Percentiles rank a stretch among this genome's conserved stretches.
phyloP scores from a whole-genome alignment of 257 asterid species.

The Striga asiatica region DNA sequence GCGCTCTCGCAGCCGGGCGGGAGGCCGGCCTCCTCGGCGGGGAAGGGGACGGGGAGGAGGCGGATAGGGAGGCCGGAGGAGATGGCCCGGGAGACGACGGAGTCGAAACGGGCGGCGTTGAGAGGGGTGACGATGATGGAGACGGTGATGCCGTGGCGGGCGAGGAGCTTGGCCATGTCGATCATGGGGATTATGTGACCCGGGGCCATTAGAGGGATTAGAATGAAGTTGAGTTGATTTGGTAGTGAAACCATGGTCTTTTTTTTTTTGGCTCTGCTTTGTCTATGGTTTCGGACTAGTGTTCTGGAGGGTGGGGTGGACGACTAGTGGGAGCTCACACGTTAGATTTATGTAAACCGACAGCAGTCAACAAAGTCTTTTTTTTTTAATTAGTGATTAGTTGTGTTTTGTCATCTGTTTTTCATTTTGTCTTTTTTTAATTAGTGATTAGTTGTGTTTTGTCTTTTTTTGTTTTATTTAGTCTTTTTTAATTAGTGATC shows the following conservation, averaged over 20 bases:
- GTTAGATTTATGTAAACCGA: too few species aligned
- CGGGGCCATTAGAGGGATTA: conserved; percentile 16
- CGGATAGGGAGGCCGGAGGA: conserved; percentile 28
- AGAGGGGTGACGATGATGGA: conserved; percentile 32
- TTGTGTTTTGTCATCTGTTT: too few species aligned
- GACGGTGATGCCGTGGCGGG: conserved; percentile 16
- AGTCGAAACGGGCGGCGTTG: conserved; percentile 21
- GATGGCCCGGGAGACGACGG: conserved; percentile 20
- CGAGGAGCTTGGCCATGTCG: conserved; percentile 31
- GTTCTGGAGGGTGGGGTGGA: neutral
- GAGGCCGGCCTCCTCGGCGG: conserved; percentile 30
- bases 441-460: too few species aligned
- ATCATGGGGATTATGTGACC: conserved; percentile 45
- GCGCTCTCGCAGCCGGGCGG: conserved; percentile 39
- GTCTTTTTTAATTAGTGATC: too few species aligned
- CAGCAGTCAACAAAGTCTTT: too few species aligned
- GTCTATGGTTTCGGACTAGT: too few species aligned
- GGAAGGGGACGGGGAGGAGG: conserved; percentile 26
- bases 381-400: too few species aligned
- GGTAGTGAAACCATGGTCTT: neutral
- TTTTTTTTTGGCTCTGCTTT: too few species aligned
- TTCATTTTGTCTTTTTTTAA: too few species aligned
- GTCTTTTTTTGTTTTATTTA: too few species aligned
- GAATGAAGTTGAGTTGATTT: neutral
- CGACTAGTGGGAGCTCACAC: too few species aligned